phyloP scores from a whole-genome alignment of 2,329 filamentous ascomycete species.

The Ascochyta koolunga region DNA sequence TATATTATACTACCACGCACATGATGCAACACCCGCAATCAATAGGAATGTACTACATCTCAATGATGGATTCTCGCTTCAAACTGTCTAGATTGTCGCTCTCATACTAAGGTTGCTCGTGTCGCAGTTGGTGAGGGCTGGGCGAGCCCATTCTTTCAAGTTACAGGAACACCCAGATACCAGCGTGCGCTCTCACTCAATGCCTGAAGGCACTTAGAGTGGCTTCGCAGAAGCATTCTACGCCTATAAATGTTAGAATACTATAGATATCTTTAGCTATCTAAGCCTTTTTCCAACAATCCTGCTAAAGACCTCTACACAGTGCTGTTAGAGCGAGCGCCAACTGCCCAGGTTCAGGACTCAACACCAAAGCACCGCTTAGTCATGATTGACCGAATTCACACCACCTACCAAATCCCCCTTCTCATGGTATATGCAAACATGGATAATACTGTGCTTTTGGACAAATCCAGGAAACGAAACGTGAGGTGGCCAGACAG shows the following conservation, averaged over 20 bases:
- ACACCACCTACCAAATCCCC: not conserved
- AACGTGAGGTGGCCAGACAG: not conserved
- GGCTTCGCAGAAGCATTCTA: too few relatives aligned
- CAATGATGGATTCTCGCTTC: not conserved
- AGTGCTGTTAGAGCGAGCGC: too few relatives aligned
- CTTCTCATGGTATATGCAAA: too few relatives aligned
- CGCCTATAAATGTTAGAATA: too few relatives aligned
- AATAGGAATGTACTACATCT: not conserved
- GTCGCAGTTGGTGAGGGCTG: not conserved
- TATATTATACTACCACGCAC: not conserved
- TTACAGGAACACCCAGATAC: too few relatives aligned
- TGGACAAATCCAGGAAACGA: not conserved
- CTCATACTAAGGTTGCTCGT: not conserved
- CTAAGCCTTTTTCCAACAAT: too few relatives aligned
- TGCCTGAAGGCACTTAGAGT: too few relatives aligned
- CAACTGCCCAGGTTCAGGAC: not conserved
- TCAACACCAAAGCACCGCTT: slow-evolving; percentile 14
- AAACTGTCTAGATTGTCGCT: not conserved
- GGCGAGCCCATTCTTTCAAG: not conserved
- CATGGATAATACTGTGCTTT: too few relatives aligned
- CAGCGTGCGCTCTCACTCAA: too few relatives aligned
- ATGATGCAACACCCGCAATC: not conserved
- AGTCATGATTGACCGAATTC: not conserved
- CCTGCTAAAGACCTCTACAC: too few relatives aligned
- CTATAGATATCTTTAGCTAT: too few relatives aligned